These are phyloP conservation scores for Voacanga thouarsii DNA, from an alignment of 257 asterid species.

Conservation along the genomic window DNA sequence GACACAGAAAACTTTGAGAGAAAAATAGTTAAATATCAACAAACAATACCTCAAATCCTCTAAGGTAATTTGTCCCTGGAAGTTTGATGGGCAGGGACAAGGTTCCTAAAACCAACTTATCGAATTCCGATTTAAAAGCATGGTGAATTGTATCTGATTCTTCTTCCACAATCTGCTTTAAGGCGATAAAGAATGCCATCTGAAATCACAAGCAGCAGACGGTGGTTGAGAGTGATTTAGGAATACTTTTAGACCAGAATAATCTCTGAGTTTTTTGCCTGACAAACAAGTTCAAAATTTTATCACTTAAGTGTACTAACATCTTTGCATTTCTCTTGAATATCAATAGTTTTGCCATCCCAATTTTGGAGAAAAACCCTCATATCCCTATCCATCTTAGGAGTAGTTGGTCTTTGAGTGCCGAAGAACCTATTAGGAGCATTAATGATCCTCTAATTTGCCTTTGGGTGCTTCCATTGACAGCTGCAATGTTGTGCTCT, in stretches of 20 bases:
- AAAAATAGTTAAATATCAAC: neutral
- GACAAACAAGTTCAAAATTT: neutral
- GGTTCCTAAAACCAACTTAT: constrained; percentile 13
- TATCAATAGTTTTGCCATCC: constrained; percentile 62
- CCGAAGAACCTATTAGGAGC: constrained; percentile 62
- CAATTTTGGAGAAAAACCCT: constrained; percentile 60
- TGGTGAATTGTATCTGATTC: constrained; percentile 8
- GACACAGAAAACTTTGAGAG: neutral
- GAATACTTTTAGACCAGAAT: too few relatives aligned
- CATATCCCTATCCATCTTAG: constrained; percentile 68
- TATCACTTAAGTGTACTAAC: constrained; percentile 29
- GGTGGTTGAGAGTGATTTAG: too few relatives aligned
- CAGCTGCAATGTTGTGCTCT: constrained; percentile 66
- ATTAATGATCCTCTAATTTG: constrained; percentile 80
- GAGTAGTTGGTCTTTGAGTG: constrained; percentile 67
- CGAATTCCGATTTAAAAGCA: constrained; percentile 12
- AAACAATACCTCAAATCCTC: constrained; percentile 17
- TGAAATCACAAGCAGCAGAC: neutral
- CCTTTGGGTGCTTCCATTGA: constrained; percentile 77
- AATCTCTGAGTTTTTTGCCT: too few relatives aligned
- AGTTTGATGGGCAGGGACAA: constrained; percentile 27
- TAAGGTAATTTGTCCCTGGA: constrained; percentile 21
- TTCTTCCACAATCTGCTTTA: constrained; percentile 17
- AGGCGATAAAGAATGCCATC: constrained; percentile 20
- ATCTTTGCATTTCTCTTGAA: constrained; percentile 77